Evolutionary conservation across 495 filamentous ascomycete species (phyloP).

Genomic region (Parmelia sp.): DNA sequence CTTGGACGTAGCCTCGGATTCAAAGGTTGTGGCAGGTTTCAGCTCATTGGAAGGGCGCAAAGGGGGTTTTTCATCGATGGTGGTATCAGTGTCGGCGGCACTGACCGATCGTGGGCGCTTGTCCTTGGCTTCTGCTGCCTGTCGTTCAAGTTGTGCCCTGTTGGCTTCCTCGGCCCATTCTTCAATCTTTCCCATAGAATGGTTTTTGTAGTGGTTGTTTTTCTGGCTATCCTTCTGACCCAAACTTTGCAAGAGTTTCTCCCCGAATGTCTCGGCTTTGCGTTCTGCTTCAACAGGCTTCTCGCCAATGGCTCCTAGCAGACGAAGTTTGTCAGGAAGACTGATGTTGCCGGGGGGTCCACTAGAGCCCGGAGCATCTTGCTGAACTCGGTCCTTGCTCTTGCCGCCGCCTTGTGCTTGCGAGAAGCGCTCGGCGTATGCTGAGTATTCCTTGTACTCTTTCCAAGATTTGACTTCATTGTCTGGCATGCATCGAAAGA

Average conservation of each 20-base stretch:
- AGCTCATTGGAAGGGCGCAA: slow-evolving; percentile 27
- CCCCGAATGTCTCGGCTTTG: slow-evolving; percentile 28
- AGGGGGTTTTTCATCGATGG: slow-evolving; percentile 41
- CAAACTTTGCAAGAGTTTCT: slow-evolving; percentile 28
- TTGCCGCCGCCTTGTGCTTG: slow-evolving; percentile 52
- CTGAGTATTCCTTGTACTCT: slow-evolving; percentile 81
- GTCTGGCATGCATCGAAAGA: slow-evolving; percentile 96
- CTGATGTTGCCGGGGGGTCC: slow-evolving; percentile 41
- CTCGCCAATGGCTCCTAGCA: slow-evolving; percentile 32
- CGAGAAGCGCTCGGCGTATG: slow-evolving; percentile 72
- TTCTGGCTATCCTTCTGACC: slow-evolving; percentile 18
- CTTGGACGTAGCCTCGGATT: slow-evolving; percentile 18
- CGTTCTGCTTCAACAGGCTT: slow-evolving; percentile 32
- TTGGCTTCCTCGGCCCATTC: slow-evolving; percentile 38
- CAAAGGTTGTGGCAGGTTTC: slow-evolving; percentile 19
- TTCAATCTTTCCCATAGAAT: slow-evolving; percentile 34
- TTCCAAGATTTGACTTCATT: slow-evolving; percentile 90
- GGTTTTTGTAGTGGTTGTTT: slow-evolving; percentile 18
- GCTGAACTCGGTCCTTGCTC: slow-evolving; percentile 43
- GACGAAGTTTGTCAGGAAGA: slow-evolving; percentile 27
- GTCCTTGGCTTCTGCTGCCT: slow-evolving; percentile 19
- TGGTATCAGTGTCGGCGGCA: slow-evolving; percentile 17
- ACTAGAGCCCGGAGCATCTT: slow-evolving; percentile 36
- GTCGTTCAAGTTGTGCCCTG: slow-evolving; percentile 25
- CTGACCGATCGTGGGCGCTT: slow-evolving; percentile 10